Percentiles rank a stretch among this genome's conserved stretches.
These are phyloP conservation scores for Penicillium crustosum DNA, from an alignment of 2,329 filamentous ascomycete genomes.

Conservation along the genomic window DNA sequence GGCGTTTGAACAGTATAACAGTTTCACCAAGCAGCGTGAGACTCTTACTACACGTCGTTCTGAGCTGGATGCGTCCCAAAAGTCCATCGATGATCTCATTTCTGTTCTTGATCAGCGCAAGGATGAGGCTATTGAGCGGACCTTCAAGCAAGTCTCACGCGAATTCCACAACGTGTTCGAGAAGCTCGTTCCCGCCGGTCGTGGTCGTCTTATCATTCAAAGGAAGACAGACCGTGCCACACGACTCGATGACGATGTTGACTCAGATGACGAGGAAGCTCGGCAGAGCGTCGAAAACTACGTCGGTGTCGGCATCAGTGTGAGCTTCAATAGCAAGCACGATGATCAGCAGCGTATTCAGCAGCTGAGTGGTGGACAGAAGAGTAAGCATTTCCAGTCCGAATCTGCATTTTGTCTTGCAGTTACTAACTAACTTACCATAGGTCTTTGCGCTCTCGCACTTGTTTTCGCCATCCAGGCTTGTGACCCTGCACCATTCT, in stretches of 20 bases:
- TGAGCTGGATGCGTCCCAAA: constrained; percentile 83
- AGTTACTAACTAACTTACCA: constrained; percentile 13
- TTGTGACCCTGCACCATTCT: constrained; percentile 95
- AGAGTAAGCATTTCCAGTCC: constrained; percentile 64
- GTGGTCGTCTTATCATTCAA: constrained; percentile 89
- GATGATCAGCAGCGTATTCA: constrained; percentile 98
- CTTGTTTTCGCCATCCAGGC: constrained; percentile 98
- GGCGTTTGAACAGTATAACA: constrained; percentile 98
- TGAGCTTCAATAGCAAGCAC: constrained; percentile 97
- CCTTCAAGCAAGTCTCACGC: constrained; percentile 94
- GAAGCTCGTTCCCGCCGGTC: constrained; percentile 89
- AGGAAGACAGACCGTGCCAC: constrained; percentile 74
- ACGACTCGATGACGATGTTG: constrained; percentile 65
- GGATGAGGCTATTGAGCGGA: constrained; percentile 96
- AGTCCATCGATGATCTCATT: constrained; percentile 88
- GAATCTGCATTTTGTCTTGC: neutral
- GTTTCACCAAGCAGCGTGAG: constrained; percentile 89
- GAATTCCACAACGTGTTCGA: constrained; percentile 94
- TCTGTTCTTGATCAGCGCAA: constrained; percentile 90
- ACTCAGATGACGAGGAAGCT: constrained; percentile 65
- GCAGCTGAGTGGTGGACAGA: constrained; percentile 94
- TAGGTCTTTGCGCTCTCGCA: constrained; percentile 91
- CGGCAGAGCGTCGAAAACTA: constrained; percentile 80
- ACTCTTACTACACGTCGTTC: constrained; percentile 78
- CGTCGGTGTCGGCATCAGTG: constrained; percentile 90